Evolutionary conservation across 2,329 filamentous ascomycete genomes (phyloP).

Genomic region (Diplodia corticola): DNA sequence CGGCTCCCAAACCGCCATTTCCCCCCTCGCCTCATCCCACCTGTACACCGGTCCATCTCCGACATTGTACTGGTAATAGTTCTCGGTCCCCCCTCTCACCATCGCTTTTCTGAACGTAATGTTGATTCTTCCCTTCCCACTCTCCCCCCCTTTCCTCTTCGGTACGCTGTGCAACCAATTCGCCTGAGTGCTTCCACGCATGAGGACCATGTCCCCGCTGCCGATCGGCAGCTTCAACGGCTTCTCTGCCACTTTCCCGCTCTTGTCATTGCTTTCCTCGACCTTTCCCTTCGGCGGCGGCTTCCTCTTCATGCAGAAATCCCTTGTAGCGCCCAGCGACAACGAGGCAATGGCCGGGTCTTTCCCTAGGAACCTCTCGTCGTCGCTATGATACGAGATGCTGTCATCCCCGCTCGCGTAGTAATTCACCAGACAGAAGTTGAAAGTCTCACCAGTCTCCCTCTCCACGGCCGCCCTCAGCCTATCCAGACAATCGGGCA

Average conservation of each 20-base stretch:
- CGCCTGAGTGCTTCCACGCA: conserved; percentile 72
- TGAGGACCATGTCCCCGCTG: conserved; percentile 76
- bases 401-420: conserved; percentile 76
- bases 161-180: conserved; percentile 79
- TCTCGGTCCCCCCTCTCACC: conserved; percentile 71
- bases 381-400: conserved; percentile 78
- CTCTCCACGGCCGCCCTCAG: conserved; percentile 65
- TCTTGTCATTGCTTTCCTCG: conserved; percentile 27
- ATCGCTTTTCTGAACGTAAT: conserved; percentile 76
- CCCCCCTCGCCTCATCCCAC: conserved; percentile 61
- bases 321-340: conserved; percentile 68
- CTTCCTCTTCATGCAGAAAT: conserved; percentile 81
- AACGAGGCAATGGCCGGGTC: conserved; percentile 74
- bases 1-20: conserved; percentile 48
- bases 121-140: conserved; percentile 65
- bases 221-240: conserved; percentile 56
- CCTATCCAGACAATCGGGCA: conserved; percentile 67
- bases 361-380: conserved; percentile 72
- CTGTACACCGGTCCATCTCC: conserved; percentile 66
- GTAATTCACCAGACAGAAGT: conserved; percentile 81
- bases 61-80: conserved; percentile 84
- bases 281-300: conserved; percentile 41
- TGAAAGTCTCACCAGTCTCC: conserved; percentile 67
- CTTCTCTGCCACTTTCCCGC: conserved; percentile 28
- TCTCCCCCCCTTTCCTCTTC: conserved; percentile 66